Evolutionary conservation across 805 yeast genomes (phyloP).

Genomic region (Yarrowia deformans): DNA sequence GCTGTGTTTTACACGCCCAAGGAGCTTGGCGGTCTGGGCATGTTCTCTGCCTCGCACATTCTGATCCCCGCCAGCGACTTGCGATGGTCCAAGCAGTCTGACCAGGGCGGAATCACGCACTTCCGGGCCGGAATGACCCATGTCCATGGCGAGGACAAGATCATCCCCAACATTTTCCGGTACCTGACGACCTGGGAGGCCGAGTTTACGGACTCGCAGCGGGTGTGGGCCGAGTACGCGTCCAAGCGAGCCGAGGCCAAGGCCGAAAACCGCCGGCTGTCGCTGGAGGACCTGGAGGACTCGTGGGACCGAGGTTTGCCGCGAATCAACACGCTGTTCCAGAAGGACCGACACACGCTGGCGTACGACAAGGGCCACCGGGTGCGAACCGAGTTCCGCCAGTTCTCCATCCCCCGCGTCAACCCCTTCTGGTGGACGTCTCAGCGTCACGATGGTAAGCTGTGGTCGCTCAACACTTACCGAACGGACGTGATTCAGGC

Average conservation of each 20-base stretch:
- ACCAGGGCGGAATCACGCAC: constrained; percentile 84
- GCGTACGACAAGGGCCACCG: constrained; percentile 96
- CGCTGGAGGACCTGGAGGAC: constrained; percentile 92
- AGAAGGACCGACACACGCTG: constrained; percentile 90
- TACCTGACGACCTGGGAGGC: constrained; percentile 97
- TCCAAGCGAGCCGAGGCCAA: constrained; percentile 85
- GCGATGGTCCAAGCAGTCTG: constrained; percentile 91
- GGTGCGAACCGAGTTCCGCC: constrained; percentile 77
- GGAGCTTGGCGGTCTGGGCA: constrained; percentile 96
- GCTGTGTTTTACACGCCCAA: constrained; percentile 98
- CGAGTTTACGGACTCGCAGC: constrained; percentile 89
- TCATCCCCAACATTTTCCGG: constrained; percentile 92
- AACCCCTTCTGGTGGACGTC: constrained; percentile 98
- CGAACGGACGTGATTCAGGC: constrained; percentile 97
- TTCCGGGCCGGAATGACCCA: constrained; percentile 88
- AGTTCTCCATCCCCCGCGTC: constrained; percentile 70
- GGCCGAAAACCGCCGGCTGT: constrained; percentile 81
- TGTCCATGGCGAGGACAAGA: constrained; percentile 69
- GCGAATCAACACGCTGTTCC: constrained; percentile 91
- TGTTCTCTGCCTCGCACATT: constrained; percentile 96
- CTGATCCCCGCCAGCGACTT: constrained; percentile 92
- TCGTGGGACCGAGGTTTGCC: constrained; percentile 98
- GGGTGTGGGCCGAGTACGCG: constrained; percentile 98
- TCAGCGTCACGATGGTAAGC: constrained; percentile 89
- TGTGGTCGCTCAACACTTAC: constrained; percentile 93